Evolutionary conservation across 352 stramenopile species (phyloP).

Genomic region (Phytopythium aichiense): DNA sequence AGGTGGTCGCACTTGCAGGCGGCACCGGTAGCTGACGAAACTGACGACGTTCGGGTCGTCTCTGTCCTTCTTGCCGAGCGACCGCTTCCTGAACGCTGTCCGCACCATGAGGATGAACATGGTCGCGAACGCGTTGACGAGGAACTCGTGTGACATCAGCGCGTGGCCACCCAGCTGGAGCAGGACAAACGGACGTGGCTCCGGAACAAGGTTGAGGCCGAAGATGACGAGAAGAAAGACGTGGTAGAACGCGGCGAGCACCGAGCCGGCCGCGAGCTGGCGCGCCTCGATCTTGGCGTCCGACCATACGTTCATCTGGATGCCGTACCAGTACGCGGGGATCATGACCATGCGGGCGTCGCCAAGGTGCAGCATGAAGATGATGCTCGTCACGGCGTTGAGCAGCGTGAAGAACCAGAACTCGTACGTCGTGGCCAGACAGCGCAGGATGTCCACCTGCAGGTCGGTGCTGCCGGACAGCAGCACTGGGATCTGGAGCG

Average conservation of each 20-base stretch:
- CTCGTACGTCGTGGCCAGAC: slow-evolving; percentile 26
- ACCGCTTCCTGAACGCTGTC: slow-evolving; percentile 22
- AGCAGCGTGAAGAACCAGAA: slow-evolving; percentile 34
- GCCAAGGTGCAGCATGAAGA: slow-evolving; percentile 14
- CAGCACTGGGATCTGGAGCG: slow-evolving; percentile 3
- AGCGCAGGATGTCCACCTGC: slow-evolving; percentile 16
- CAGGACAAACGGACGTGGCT: slow-evolving; percentile 5
- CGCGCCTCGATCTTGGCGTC: slow-evolving; percentile 17
- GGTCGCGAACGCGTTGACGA: slow-evolving; percentile 24
- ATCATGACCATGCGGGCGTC: slow-evolving; percentile 16
- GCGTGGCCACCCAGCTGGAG: slow-evolving; percentile 1
- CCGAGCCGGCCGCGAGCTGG: slow-evolving; percentile 2
- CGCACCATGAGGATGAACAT: slow-evolving; percentile 23
- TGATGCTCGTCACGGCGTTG: slow-evolving; percentile 8
- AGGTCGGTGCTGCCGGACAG: slow-evolving; percentile 9
- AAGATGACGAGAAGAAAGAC: slow-evolving; percentile 11
- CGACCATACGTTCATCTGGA: slow-evolving; percentile 24
- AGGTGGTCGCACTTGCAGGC: slow-evolving; percentile 10
- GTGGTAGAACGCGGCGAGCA: slow-evolving; percentile 5
- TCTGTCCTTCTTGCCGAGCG: slow-evolving; percentile 9
- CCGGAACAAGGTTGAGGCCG: neutral
- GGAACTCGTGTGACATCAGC: slow-evolving; percentile 12
- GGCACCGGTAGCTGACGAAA: slow-evolving; percentile 28
- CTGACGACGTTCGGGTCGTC: slow-evolving; percentile 16
- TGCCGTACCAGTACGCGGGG: slow-evolving; percentile 13